These are phyloP conservation scores for Venturia pyrina DNA, from an alignment of 2,329 filamentous ascomycete genomes.

Conservation along the genomic window DNA sequence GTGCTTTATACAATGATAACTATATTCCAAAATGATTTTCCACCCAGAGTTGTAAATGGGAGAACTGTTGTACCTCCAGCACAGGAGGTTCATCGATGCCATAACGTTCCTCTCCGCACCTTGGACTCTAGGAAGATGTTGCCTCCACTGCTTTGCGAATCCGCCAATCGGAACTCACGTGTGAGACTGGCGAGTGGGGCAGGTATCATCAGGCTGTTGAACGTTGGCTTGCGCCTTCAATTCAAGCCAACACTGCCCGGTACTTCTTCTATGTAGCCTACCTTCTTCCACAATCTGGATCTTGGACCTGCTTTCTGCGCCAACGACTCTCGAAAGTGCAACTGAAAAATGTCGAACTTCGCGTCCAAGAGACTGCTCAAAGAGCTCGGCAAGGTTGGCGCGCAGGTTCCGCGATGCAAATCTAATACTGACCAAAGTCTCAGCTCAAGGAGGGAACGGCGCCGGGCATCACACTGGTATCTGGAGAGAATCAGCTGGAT, in stretches of 20 bases:
- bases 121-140: background rate
- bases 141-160: background rate
- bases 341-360: background rate
- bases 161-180: background rate
- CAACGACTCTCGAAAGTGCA: background rate
- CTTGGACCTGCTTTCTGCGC: background rate
- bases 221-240: background rate
- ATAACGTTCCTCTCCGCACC: background rate
- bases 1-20: background rate
- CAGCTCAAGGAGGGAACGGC: constrained; percentile 50
- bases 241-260: background rate
- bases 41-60: too few relatives aligned
- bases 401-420: background rate
- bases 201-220: background rate
- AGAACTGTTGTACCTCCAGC: too few relatives aligned
- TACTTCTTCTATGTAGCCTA: background rate
- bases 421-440: background rate
- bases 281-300: background rate
- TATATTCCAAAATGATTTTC: too few relatives aligned
- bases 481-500: constrained; percentile 63
- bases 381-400: background rate
- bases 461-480: constrained; percentile 66
- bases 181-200: background rate
- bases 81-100: too few relatives aligned
- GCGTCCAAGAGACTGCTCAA: background rate